Percentiles rank a stretch among this genome's conserved stretches.
Evolutionary conservation across 352 stramenopile genomes (phyloP).

Genomic region (Halophytophthora batemanensis): DNA sequence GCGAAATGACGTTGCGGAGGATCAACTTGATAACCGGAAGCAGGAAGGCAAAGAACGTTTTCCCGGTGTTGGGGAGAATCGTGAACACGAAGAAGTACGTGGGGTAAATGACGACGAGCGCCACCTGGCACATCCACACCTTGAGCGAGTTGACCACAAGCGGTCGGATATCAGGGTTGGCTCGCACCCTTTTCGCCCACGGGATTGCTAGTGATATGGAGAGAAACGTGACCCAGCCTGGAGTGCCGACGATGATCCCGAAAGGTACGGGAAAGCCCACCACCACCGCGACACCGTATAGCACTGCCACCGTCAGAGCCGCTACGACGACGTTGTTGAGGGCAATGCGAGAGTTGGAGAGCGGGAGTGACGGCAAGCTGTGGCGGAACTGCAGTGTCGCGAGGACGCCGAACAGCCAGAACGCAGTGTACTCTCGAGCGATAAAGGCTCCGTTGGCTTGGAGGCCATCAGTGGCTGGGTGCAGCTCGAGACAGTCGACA

Average conservation of each 20-base stretch:
- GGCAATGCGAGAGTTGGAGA: slow-evolving; percentile 7
- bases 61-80: neutral
- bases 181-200: slow-evolving; percentile 9
- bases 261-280: slow-evolving; percentile 22
- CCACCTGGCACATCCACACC: slow-evolving; percentile 15
- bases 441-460: slow-evolving; percentile 17
- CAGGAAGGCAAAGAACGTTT: slow-evolving; percentile 13
- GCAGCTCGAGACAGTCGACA: slow-evolving; percentile 16
- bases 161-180: slow-evolving; percentile 6
- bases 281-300: slow-evolving; percentile 3
- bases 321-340: slow-evolving; percentile 4
- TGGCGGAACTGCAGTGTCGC: slow-evolving; percentile 17
- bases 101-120: slow-evolving; percentile 14
- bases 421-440: slow-evolving; percentile 13
- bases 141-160: slow-evolving; percentile 14
- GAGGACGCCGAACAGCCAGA: slow-evolving; percentile 16
- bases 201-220: slow-evolving; percentile 4
- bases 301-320: slow-evolving; percentile 1
- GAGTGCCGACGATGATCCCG: slow-evolving; percentile 13
- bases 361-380: slow-evolving; percentile 15
- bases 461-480: slow-evolving; percentile 6
- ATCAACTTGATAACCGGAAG: slow-evolving; percentile 14
- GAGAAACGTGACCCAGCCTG: slow-evolving; percentile 14
- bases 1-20: slow-evolving; percentile 12
- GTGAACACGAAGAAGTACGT: slow-evolving; percentile 20